phyloP scores from a whole-genome alignment of 805 yeast genomes.

The Kockiozyma suomiensis region DNA sequence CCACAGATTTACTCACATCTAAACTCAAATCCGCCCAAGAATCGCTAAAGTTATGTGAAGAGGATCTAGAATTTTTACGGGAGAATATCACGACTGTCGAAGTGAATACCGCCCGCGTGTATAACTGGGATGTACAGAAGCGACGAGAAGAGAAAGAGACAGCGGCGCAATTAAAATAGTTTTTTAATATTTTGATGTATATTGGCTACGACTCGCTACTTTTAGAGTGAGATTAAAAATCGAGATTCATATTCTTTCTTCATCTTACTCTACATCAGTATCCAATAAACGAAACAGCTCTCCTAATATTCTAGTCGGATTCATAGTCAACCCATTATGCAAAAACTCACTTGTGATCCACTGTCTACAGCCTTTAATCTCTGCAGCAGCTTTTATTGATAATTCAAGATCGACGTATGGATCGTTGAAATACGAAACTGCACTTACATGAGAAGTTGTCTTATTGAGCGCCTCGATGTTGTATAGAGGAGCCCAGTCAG shows the following conservation, averaged over 20 bases:
- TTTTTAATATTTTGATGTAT: background rate
- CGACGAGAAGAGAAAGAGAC: constrained; percentile 35
- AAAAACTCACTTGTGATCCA: constrained; percentile 50
- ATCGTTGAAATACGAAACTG: constrained; percentile 35
- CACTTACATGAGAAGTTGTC: constrained; percentile 33
- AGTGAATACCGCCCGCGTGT: constrained; percentile 84
- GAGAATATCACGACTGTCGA: constrained; percentile 97
- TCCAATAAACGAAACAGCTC: constrained; percentile 45
- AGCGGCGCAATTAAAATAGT: background rate
- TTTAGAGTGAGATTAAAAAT: too few species aligned
- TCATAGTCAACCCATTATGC: constrained; percentile 49
- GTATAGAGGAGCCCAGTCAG: constrained; percentile 47
- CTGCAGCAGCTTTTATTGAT: constrained; percentile 44
- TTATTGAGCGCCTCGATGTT: constrained; percentile 40
- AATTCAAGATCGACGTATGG: constrained; percentile 51
- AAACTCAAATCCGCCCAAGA: constrained; percentile 66
- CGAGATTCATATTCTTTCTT: background rate
- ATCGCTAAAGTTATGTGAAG: constrained; percentile 65
- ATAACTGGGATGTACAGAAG: constrained; percentile 45
- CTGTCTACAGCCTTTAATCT: constrained; percentile 45
- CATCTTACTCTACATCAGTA: constrained; percentile 44
- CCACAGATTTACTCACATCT: constrained; percentile 64
- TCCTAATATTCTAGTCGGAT: constrained; percentile 46
- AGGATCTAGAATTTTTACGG: constrained; percentile 79
- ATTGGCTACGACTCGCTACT: too few species aligned